phyloP scores from a whole-genome alignment of 371 early-diverging fungal species.

The Rhizopus delemar region DNA sequence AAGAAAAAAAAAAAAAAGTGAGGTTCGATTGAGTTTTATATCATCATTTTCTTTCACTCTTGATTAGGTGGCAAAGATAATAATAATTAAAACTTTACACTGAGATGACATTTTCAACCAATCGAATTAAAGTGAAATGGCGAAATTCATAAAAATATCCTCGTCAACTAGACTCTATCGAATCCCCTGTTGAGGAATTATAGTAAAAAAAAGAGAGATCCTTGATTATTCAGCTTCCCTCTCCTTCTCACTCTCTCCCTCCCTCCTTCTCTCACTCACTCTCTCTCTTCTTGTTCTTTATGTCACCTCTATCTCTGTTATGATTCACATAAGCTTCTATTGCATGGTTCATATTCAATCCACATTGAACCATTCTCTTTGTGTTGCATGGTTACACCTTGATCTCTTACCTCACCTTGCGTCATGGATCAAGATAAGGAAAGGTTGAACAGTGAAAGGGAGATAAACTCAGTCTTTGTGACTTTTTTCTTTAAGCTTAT shows the following conservation, averaged over 20 bases:
- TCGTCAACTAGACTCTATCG: slow-evolving; percentile 25
- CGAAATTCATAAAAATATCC: slow-evolving; percentile 28
- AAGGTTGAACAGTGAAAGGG: no score
- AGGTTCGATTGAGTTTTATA: background rate
- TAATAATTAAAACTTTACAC: slow-evolving; percentile 10
- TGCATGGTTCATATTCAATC: no score
- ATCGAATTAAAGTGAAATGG: slow-evolving; percentile 33
- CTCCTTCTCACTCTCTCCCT: background rate
- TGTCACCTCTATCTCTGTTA: background rate
- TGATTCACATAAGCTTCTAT: no score
- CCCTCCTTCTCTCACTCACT: background rate
- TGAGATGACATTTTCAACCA: slow-evolving; percentile 30
- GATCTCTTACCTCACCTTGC: background rate
- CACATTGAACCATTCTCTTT: no score
- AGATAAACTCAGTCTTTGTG: no score
- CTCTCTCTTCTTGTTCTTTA: background rate
- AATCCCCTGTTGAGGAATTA: slow-evolving; percentile 9
- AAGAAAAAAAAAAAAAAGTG: slow-evolving; percentile 3
- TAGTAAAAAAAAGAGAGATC: background rate
- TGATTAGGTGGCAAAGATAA: slow-evolving; percentile 13
- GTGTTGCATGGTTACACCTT: no score
- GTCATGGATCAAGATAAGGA: background rate
- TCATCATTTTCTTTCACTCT: background rate
- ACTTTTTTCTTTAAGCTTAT: no score
- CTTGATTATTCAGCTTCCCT: slow-evolving; percentile 1